Conservation (phyloP, 2,329 filamentous ascomycete species). For the Aspergillus ochraceus region DNA sequence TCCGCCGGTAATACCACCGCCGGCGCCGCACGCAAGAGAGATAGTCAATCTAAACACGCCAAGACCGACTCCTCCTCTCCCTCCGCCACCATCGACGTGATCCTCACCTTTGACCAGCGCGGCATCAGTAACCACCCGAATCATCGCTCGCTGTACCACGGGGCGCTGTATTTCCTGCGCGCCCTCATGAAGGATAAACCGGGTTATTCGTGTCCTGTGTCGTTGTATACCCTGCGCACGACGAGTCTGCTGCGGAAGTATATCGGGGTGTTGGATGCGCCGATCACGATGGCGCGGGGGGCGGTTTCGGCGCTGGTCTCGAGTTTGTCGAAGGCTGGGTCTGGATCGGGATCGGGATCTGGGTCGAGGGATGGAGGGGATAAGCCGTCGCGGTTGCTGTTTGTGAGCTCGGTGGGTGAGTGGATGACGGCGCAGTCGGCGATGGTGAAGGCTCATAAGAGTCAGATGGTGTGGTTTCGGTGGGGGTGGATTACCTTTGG, state of each 20-base stretch:
- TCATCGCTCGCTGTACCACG: constrained; percentile 85
- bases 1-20: constrained; percentile 36
- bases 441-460: constrained; percentile 87
- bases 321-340: constrained; percentile 4
- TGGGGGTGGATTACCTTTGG: constrained; percentile 93
- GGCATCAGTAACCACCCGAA: constrained; percentile 91
- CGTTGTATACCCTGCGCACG: constrained; percentile 79
- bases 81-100: constrained; percentile 66
- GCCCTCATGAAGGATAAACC: constrained; percentile 62
- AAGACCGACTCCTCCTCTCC: constrained; percentile 37
- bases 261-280: constrained; percentile 69
- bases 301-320: constrained; percentile 41
- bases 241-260: constrained; percentile 80
- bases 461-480: constrained; percentile 98
- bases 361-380: constrained; percentile 43
- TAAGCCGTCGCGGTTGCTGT: constrained; percentile 64
- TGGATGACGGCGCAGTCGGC: constrained; percentile 73
- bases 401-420: constrained; percentile 65
- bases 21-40: constrained; percentile 27
- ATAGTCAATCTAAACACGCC: constrained; percentile 28
- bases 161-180: constrained; percentile 71
- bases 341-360: constrained; percentile 17
- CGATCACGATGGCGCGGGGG: constrained; percentile 66
- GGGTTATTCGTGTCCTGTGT: constrained; percentile 71
- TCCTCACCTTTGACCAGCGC: constrained; percentile 83